Percentiles rank a stretch among this genome's conserved stretches.
Evolutionary conservation across 768 basidiomycete species (phyloP).

Genomic region (Wakefieldia striispora): DNA sequence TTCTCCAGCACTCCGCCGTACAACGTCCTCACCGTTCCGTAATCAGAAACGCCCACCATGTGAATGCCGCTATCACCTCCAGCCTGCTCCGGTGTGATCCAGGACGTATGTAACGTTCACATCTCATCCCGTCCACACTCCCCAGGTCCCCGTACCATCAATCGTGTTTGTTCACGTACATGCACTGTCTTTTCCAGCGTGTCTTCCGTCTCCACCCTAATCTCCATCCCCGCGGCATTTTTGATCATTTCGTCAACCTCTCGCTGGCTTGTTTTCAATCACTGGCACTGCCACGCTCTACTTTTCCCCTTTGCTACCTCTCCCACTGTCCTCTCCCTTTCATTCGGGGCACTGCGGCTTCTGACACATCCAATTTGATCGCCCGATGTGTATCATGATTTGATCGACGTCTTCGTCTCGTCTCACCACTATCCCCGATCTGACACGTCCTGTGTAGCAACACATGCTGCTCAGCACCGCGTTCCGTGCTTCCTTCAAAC

Average conservation of each 20-base stretch:
- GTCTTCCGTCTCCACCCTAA: constrained; percentile 30
- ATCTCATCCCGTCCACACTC: constrained; percentile 31
- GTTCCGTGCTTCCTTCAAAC: no score
- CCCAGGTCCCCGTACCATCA: constrained; percentile 35
- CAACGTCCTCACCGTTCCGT: constrained; percentile 30
- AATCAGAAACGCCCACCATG: constrained; percentile 35
- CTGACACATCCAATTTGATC: constrained; percentile 28
- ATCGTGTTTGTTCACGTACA: constrained; percentile 37
- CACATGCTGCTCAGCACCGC: constrained; percentile 22
- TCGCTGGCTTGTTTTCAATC: constrained; percentile 12
- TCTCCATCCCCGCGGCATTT: constrained; percentile 33
- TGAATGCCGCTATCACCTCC: constrained; percentile 33
- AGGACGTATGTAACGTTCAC: constrained; percentile 31
- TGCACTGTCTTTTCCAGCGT: constrained; percentile 30
- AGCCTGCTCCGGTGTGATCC: constrained; percentile 27
- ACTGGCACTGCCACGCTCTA: constrained; percentile 13
- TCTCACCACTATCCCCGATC: constrained; percentile 16
- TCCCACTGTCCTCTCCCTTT: background rate
- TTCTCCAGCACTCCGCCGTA: constrained; percentile 23
- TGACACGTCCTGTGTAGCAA: constrained; percentile 21
- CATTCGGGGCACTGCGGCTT: constrained; percentile 17
- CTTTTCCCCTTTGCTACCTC: constrained; percentile 2
- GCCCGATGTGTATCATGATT: constrained; percentile 20
- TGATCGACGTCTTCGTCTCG: constrained; percentile 19
- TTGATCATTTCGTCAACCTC: constrained; percentile 14